Conservation (phyloP, 441 rosid species). For the Aleurites moluccanus region DNA sequence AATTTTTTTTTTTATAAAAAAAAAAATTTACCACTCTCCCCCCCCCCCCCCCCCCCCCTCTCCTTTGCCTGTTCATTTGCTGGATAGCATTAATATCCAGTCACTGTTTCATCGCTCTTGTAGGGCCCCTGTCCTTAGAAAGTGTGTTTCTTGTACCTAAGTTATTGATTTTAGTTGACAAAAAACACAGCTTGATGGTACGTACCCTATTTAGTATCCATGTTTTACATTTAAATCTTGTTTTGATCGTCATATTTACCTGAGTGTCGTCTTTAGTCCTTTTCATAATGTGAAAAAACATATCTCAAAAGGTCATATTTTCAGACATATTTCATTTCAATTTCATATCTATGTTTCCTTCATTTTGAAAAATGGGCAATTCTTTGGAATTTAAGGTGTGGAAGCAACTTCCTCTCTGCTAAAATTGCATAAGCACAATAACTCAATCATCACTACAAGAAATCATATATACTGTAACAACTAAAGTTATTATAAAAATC, state of each 20-base stretch:
- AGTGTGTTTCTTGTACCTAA: not conserved
- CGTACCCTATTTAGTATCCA: not conserved
- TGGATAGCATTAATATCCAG: not conserved
- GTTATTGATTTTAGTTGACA: not conserved
- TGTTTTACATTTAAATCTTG: not conserved
- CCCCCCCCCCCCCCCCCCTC: too few species aligned
- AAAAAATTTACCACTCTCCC: not conserved
- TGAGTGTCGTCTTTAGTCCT: not conserved
- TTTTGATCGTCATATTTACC: not conserved
- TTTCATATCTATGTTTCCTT: not conserved
- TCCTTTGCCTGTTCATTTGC: not conserved
- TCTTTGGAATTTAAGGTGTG: not conserved
- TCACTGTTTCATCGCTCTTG: not conserved
- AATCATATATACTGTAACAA: too few species aligned
- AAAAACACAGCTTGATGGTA: not conserved
- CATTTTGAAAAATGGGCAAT: not conserved
- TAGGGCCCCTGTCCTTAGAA: not conserved
- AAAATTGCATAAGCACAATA: not conserved
- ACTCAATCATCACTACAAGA: not conserved
- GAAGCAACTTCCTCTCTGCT: constrained; percentile 2
- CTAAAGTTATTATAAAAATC: too few species aligned
- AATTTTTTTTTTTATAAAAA: too few species aligned
- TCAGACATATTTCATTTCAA: not conserved
- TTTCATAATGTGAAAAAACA: not conserved
- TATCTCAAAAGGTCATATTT: not conserved